These are phyloP conservation scores for Kuraishia ogatae DNA, from an alignment of 805 yeast genomes.

Conservation along the genomic window DNA sequence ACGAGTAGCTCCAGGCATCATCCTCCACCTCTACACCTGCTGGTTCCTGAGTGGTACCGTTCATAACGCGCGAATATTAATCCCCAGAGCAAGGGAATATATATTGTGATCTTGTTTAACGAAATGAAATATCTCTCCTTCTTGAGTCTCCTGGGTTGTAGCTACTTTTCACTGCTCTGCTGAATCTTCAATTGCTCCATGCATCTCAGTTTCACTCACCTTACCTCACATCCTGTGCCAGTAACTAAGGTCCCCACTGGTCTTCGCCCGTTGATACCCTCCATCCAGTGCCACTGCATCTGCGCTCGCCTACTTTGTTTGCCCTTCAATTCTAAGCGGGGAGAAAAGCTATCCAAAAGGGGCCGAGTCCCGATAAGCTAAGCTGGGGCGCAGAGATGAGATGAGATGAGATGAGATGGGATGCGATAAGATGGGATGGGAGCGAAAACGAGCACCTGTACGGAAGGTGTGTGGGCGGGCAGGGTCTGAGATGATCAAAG, in stretches of 20 bases:
- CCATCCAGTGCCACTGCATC: not conserved
- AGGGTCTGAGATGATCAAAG: no score
- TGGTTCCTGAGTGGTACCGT: not conserved
- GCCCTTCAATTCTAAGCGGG: not conserved
- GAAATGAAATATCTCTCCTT: not conserved
- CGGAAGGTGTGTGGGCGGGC: no score
- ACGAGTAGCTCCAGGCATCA: slow-evolving; percentile 11
- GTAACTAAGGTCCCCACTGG: no score
- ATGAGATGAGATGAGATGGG: not conserved
- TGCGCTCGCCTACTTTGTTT: not conserved
- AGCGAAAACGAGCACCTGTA: no score
- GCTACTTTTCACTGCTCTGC: not conserved
- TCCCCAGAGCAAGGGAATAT: not conserved
- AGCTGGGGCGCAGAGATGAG: not conserved
- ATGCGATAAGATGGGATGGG: no score
- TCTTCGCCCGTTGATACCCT: no score
- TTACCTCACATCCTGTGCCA: not conserved
- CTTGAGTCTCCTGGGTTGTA: not conserved
- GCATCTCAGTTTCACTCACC: not conserved
- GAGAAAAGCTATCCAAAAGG: not conserved
- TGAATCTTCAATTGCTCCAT: not conserved
- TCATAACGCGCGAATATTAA: not conserved
- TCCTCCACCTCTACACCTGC: slow-evolving; percentile 3
- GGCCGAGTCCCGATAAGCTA: not conserved
- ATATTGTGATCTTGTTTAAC: no score